These are phyloP conservation scores for Rhodotorula sp. DNA, from an alignment of 1,284 basidiomycete species.

Conservation along the genomic window DNA sequence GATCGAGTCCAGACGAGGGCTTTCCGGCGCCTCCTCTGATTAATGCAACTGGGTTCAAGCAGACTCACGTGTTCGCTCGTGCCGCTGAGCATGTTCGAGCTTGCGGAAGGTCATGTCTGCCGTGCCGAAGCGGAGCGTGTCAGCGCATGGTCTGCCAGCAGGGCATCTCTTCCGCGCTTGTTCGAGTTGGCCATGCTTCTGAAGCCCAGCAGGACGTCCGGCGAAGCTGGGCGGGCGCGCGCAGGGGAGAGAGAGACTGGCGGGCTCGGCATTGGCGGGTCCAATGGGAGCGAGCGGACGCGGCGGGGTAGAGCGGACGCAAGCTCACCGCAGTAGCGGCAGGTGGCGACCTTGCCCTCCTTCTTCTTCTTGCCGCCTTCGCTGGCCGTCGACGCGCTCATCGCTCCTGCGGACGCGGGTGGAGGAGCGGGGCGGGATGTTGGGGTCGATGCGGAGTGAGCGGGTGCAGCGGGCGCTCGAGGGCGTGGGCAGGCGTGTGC, in stretches of 20 bases:
- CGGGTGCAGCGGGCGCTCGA: no score
- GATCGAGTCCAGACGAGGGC: not conserved
- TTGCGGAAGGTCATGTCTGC: conserved; percentile 34
- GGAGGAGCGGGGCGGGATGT: not conserved
- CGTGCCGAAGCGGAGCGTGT: not conserved
- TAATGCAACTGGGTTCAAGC: no score
- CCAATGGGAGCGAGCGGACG: not conserved
- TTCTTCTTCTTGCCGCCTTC: conserved; percentile 5
- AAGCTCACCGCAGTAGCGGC: conserved; percentile 13
- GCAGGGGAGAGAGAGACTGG: not conserved
- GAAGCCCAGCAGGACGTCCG: no score
- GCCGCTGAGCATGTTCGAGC: conserved; percentile 40
- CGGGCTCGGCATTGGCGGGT: not conserved
- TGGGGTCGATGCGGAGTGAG: no score
- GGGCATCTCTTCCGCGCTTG: no score
- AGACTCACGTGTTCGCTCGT: conserved; percentile 38
- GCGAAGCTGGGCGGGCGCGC: not conserved
- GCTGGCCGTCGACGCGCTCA: not conserved
- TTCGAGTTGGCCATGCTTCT: no score
- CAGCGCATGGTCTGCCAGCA: not conserved
- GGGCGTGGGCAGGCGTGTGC: no score
- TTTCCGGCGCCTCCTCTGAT: no score
- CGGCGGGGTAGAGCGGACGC: not conserved
- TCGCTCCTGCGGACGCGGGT: not conserved
- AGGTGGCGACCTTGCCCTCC: conserved; percentile 3